A percentile compares a stretch with the other conserved stretches of the same genome.
Evolutionary conservation across 1,284 basidiomycete genomes (phyloP).

Genomic region (Ganoderma boninense): DNA sequence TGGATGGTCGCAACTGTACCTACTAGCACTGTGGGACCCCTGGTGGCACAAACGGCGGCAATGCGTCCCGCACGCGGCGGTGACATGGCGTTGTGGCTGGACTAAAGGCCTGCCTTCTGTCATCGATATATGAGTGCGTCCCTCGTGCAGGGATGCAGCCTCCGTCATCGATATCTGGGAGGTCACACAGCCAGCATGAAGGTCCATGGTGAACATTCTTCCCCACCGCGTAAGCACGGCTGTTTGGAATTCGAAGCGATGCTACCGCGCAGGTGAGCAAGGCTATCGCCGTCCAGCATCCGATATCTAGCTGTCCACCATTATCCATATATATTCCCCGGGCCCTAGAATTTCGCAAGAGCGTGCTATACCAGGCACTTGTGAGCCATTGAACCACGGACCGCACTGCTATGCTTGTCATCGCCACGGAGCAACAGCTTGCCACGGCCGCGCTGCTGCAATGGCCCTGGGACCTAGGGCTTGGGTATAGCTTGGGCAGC

Average conservation of each 20-base stretch:
- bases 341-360: not conserved
- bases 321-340: not conserved
- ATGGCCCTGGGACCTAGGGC: slow-evolving; percentile 19
- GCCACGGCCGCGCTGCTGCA: not conserved
- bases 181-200: slow-evolving; percentile 7
- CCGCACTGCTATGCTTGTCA: not conserved
- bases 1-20: not conserved
- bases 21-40: not conserved
- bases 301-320: not conserved
- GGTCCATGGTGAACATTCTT: not conserved
- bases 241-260: not conserved
- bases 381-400: not conserved
- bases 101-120: not conserved
- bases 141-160: not conserved
- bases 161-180: slow-evolving; percentile 5
- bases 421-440: not conserved
- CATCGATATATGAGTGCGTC: not conserved
- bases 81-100: not conserved
- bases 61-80: not conserved
- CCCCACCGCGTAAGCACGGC: slow-evolving; percentile 2
- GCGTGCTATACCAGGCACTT: not conserved
- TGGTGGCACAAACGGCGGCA: not conserved
- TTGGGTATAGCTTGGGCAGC: not conserved
- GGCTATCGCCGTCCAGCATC: not conserved
- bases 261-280: not conserved